Evolutionary conservation across 164 flowering plant genomes (phyloP).

Genomic region (Magnolia changhungtana): DNA sequence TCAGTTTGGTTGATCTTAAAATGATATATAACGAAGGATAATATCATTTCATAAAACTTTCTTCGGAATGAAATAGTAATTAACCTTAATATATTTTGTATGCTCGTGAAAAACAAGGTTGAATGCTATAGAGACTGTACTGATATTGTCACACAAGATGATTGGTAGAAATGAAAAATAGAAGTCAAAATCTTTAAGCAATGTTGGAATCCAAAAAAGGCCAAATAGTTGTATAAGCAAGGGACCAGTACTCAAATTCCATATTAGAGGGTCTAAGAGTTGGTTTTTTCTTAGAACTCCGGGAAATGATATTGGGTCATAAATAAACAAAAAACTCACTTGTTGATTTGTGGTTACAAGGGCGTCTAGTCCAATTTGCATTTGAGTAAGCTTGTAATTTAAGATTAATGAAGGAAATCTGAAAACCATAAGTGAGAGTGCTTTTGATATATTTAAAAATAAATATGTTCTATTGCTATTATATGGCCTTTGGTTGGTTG

Average conservation of each 20-base stretch:
- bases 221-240: not conserved
- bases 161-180: not conserved
- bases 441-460: not conserved
- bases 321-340: not conserved
- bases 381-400: not conserved
- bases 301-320: not conserved
- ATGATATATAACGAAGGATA: not conserved
- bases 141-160: no score
- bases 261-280: not conserved
- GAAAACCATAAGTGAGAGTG: not conserved
- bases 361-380: not conserved
- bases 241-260: not conserved
- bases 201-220: not conserved
- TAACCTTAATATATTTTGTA: no score
- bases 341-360: not conserved
- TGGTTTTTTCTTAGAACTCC: not conserved
- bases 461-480: not conserved
- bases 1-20: no score
- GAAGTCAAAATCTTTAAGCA: not conserved
- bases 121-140: no score
- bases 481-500: not conserved
- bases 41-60: no score
- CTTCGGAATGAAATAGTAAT: no score
- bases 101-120: no score
- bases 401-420: not conserved